Percentiles rank a stretch among this genome's conserved stretches.
These are phyloP conservation scores for Backusella westeae DNA, from an alignment of 192 early-diverging fungal genomes.

Conservation along the genomic window DNA sequence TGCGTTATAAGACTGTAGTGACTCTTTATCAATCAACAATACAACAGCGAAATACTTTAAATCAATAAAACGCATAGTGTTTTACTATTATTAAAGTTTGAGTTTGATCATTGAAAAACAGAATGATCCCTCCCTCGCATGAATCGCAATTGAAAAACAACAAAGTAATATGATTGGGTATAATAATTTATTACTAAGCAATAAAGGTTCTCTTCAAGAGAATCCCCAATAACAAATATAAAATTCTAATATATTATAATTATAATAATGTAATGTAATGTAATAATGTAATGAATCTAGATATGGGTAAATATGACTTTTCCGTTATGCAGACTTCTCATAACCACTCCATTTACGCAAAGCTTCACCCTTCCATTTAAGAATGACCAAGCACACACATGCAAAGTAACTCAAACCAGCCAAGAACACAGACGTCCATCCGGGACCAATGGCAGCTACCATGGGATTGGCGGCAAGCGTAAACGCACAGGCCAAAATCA, in stretches of 20 bases:
- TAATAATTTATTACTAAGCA: no score
- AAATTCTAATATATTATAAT: no score
- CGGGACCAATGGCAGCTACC: constrained; percentile 35
- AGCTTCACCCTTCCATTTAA: constrained; percentile 40
- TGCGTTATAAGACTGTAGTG: constrained; percentile 9
- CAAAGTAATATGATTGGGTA: no score
- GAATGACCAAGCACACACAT: constrained; percentile 33
- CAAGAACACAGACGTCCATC: constrained; percentile 39
- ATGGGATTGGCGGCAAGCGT: constrained; percentile 41
- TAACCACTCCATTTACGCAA: constrained; percentile 28
- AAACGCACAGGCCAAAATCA: constrained; percentile 41
- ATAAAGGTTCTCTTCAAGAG: no score
- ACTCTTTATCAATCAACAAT: background rate
- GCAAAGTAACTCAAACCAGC: constrained; percentile 38
- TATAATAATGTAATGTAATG: background rate
- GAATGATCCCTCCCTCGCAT: no score
- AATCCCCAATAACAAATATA: background rate
- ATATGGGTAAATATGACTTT: background rate
- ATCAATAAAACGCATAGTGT: background rate
- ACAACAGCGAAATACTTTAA: background rate
- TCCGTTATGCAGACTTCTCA: background rate
- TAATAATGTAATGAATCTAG: background rate
- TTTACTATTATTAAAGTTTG: no score
- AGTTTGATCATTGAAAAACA: no score
- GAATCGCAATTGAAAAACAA: no score